Percentiles rank a stretch among this genome's conserved stretches.
Conservation (phyloP, 768 basidiomycete genomes). For the Favolaschia claudopus region DNA sequence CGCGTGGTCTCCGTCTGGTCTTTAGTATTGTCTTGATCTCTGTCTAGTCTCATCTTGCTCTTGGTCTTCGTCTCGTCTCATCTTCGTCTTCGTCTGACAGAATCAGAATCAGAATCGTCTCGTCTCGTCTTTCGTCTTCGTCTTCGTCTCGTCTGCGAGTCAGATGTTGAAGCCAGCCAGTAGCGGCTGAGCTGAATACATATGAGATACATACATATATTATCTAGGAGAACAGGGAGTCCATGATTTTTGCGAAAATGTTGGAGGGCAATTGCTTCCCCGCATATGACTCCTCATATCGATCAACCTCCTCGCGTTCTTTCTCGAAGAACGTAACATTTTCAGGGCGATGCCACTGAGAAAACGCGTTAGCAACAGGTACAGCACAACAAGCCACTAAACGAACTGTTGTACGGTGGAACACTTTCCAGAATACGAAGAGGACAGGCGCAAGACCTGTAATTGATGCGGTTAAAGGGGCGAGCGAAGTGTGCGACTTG, state of each 20-base stretch:
- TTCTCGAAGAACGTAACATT: conserved; percentile 53
- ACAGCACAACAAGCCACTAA: not conserved
- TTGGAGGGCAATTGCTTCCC: conserved; percentile 1
- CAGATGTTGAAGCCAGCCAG: no score
- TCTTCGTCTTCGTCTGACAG: no score
- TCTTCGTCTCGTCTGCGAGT: no score
- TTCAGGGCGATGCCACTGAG: conserved; percentile 48
- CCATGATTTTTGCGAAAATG: not conserved
- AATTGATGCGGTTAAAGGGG: not conserved
- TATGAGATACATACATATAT: not conserved
- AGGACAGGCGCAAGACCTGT: conserved; percentile 44
- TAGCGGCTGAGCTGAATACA: no score
- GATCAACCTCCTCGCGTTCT: conserved; percentile 51
- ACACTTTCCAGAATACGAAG: conserved; percentile 56
- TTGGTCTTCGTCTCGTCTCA: no score
- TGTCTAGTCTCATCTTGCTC: no score
- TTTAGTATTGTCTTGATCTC: no score
- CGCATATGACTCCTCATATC: conserved; percentile 45
- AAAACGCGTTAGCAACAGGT: not conserved
- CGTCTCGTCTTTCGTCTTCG: no score
- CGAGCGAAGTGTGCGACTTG: not conserved
- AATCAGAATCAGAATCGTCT: no score
- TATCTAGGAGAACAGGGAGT: conserved; percentile 8
- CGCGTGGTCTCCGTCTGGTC: no score
- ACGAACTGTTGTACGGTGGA: conserved; percentile 47